A percentile compares a stretch with the other conserved stretches of the same genome.
These are phyloP conservation scores for Verbena officinalis DNA, from an alignment of 257 asterid genomes.

Conservation along the genomic window DNA sequence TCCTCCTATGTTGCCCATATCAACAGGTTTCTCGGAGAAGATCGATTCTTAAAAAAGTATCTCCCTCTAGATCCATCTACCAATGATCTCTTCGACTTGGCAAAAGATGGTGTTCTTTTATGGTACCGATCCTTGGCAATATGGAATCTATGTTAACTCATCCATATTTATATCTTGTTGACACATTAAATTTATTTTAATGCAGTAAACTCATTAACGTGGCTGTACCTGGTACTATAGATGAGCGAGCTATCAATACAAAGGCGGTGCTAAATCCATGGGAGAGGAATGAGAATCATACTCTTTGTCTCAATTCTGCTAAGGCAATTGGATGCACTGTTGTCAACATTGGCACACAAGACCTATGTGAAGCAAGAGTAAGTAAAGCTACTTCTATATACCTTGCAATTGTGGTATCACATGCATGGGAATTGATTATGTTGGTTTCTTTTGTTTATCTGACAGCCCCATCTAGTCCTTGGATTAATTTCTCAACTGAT, in stretches of 20 bases:
- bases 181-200: constrained; percentile 17
- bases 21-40: constrained; percentile 76
- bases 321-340: constrained; percentile 99
- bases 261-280: constrained; percentile 80
- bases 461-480: constrained; percentile 90
- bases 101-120: constrained; percentile 64
- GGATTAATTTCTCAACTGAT: constrained; percentile 92
- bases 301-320: constrained; percentile 91
- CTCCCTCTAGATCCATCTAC: constrained; percentile 77
- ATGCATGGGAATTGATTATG: not conserved
- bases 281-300: constrained; percentile 94
- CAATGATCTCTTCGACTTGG: constrained; percentile 64
- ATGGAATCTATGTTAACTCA: not conserved
- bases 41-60: constrained; percentile 66
- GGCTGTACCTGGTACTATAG: constrained; percentile 94
- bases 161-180: not conserved
- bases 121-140: constrained; percentile 37
- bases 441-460: constrained; percentile 17
- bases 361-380: constrained; percentile 87
- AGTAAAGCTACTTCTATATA: constrained; percentile 28
- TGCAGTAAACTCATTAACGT: constrained; percentile 95
- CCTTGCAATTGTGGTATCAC: constrained; percentile 4
- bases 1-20: constrained; percentile 72
- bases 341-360: constrained; percentile 97
- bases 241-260: constrained; percentile 94